These are phyloP conservation scores for Actinomucor elegans DNA, from an alignment of 371 early-diverging fungal species.

Conservation along the genomic window DNA sequence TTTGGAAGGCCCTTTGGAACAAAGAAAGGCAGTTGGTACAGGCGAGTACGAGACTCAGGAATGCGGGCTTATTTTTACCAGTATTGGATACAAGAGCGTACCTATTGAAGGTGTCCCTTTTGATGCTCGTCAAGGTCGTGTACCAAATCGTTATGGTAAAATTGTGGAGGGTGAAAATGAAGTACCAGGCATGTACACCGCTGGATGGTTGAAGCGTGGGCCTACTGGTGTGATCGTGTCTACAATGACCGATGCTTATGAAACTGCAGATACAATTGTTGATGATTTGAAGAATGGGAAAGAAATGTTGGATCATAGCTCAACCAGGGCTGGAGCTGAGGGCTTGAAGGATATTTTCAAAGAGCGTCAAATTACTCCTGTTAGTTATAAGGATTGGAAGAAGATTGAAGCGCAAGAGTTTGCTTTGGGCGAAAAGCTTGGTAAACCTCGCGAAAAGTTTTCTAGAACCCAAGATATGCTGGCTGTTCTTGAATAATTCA, in stretches of 20 bases:
- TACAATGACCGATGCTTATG: constrained; percentile 92
- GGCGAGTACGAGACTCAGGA: constrained; percentile 50
- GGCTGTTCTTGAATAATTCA: constrained; percentile 26
- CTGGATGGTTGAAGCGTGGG: constrained; percentile 96
- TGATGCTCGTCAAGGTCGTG: constrained; percentile 61
- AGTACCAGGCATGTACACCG: constrained; percentile 73
- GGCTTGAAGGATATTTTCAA: constrained; percentile 29
- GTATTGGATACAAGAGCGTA: constrained; percentile 86
- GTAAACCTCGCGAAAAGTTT: constrained; percentile 88
- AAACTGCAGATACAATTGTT: constrained; percentile 81
- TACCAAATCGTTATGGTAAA: constrained; percentile 82
- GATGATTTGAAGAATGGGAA: constrained; percentile 51
- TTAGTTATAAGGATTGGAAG: constrained; percentile 81
- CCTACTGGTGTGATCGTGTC: constrained; percentile 93
- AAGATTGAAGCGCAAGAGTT: constrained; percentile 77
- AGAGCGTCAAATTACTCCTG: constrained; percentile 38
- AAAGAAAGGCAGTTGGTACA: constrained; percentile 59
- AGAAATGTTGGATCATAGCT: constrained; percentile 19
- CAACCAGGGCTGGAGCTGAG: constrained; percentile 26
- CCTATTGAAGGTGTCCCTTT: constrained; percentile 79
- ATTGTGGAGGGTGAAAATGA: constrained; percentile 57
- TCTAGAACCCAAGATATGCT: constrained; percentile 70
- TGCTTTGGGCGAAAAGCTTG: constrained; percentile 56
- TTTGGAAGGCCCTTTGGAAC: constrained; percentile 59
- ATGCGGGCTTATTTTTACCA: constrained; percentile 73